Percentiles rank a stretch among this genome's conserved stretches.
Evolutionary conservation across 1,284 basidiomycete genomes (phyloP).

Genomic region (Sutorius eximius): DNA sequence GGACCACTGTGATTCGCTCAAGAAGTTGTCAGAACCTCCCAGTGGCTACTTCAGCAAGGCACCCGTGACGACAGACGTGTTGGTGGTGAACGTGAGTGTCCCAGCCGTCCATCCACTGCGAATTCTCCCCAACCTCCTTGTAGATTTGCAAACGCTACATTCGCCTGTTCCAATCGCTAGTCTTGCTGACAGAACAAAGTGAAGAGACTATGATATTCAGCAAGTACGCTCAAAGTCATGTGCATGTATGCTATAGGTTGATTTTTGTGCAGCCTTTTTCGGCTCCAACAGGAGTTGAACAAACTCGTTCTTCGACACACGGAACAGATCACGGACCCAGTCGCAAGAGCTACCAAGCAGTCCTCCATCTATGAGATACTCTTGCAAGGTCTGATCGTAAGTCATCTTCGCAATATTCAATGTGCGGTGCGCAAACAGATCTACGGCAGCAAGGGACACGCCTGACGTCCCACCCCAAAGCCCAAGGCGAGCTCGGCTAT

Average conservation of each 20-base stretch:
- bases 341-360: constrained; percentile 66
- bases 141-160: constrained; percentile 69
- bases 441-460: constrained; percentile 47
- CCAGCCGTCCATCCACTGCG: neutral
- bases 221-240: constrained; percentile 55
- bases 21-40: constrained; percentile 70
- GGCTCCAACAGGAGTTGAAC: constrained; percentile 82
- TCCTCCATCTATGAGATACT: constrained; percentile 75
- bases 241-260: neutral
- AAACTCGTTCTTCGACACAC: constrained; percentile 77
- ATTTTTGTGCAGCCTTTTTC: constrained; percentile 60
- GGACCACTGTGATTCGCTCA: constrained; percentile 79
- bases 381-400: constrained; percentile 75
- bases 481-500: constrained; percentile 57
- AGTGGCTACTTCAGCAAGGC: constrained; percentile 67
- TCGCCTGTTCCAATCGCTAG: constrained; percentile 75
- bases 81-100: constrained; percentile 58
- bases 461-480: constrained; percentile 55
- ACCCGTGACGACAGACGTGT: constrained; percentile 65
- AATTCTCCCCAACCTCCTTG: constrained; percentile 6
- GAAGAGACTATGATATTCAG: constrained; percentile 95
- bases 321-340: constrained; percentile 61
- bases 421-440: constrained; percentile 3
- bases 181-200: constrained; percentile 75
- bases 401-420: constrained; percentile 29